Base-by-base conservation (phyloP, 257 asterid species). In the Fraxinus anomala region DNA sequence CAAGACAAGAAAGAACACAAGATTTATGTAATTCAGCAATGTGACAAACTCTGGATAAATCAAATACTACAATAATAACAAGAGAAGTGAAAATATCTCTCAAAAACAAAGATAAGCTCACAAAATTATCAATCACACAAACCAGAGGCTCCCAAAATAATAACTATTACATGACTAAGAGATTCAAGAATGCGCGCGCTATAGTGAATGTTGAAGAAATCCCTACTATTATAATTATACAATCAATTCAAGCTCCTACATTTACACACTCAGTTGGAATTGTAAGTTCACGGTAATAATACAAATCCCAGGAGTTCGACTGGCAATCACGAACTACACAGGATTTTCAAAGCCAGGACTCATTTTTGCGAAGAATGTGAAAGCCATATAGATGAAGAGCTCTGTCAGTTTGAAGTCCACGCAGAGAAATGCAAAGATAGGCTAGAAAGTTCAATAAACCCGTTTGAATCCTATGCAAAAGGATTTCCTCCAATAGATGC, bases 401-500 rank as follows among this genome's bases (percentile, higher is more conserved):
- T 63, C 19, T 10, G 68, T 61, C 68, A 4, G 19, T 26, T 63
- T 26, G 19, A 8, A 23, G 12, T 10, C 36, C 69, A 63, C 34
- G 6, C 26, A 12, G 69, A 9, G 34, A 63, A 6, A 79, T 36
- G 70, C 61, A 72, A 54, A 54, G 72, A 74, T 70, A 67, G 54
- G 19, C 78, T 6, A 23, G 67, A 59, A 10, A n/a, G 67, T 59
- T 23, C 28, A 21, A 21, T 59, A 21, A 21, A 59, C 49, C 44
- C 51, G 37, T 65, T 42, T 19, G 70, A 54, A 17, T 59, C 40
- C 83, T 87, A 91, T 16, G 94, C 93, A 72, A 93, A 93, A 19
- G 98, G 98, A 73, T 93, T 91, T 76, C 96, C 94, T 61, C 93
- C 93, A 54, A 87, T 83, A 17, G 94, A 85, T 24, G 93, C 92